Evolutionary conservation across 2,329 filamentous ascomycete species (phyloP), one percentile per base, ranked within the genome.

Genomic region (Cladorrhinum sp.): DNA sequence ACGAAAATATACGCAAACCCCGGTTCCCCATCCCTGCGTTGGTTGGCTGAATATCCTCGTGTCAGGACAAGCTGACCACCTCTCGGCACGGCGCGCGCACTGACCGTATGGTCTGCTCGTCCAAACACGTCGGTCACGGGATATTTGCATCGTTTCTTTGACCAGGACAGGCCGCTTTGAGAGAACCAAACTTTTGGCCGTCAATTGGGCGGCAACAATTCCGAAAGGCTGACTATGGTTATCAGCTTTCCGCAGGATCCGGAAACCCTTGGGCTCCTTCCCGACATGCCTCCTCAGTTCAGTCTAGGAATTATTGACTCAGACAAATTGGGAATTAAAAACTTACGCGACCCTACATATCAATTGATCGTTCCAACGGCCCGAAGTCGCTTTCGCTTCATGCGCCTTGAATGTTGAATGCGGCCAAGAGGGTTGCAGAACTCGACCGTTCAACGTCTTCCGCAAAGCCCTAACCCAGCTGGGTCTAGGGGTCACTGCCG

Each of bases 341-440:
- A 57, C 20, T 20, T 58, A 58, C 49, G 53, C 53, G 53, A 55
- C 53, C 53, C 53, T 55, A 55, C 53, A n/a, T n/a, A n/a, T n/a
- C n/a, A 29, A 55, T 45, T 55, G 23, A 16, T 2, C n/a, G 29
- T 38, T 23, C 23, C 32, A 52, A 52, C 29, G 49, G 48, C 32
- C 29, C 45, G 25, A 23, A 24, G 49, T 51, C 36, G 24, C 56
- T 24, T 48, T 58, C 49, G 49, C 49, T 58, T 58, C 32, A 25
- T 18, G 16, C 32, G 27, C 48, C 48, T 58, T 58, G 22, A 25
- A 25, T 10, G 32, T 27, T 58, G 22, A 25, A 25, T 10, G 32
- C 20, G 50, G 32, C 49, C 29, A 52, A 51, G 49, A 58, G 16
- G 32, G 48, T 53, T 58, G 49, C 56, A 45, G 22, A 29, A 52